Conservation (phyloP, 352 stramenopile species). For the Halophytophthora polymorphica region DNA sequence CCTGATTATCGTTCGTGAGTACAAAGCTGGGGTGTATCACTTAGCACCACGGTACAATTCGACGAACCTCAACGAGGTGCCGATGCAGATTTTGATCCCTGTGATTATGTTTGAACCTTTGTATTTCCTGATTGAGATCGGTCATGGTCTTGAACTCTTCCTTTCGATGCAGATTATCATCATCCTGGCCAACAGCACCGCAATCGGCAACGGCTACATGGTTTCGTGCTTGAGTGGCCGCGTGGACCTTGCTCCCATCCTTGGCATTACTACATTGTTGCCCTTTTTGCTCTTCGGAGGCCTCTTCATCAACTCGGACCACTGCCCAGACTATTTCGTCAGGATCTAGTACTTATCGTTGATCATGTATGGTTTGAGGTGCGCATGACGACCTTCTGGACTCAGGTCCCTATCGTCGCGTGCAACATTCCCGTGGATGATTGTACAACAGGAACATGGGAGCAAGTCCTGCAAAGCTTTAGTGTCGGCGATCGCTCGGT, state of each 20-base stretch:
- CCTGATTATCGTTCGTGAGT: constrained; percentile 29
- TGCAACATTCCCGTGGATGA: constrained; percentile 20
- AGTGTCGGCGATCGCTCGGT: constrained; percentile 20
- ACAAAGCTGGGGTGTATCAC: constrained; percentile 27
- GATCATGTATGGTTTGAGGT: constrained; percentile 37
- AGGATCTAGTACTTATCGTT: constrained; percentile 41
- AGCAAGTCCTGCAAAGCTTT: constrained; percentile 36
- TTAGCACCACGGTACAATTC: constrained; percentile 27
- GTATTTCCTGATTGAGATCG: constrained; percentile 35
- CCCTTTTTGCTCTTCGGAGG: constrained; percentile 40
- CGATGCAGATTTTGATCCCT: constrained; percentile 29
- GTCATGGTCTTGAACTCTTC: constrained; percentile 20
- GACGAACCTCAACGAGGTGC: constrained; percentile 37
- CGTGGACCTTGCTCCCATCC: constrained; percentile 29
- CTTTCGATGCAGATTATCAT: constrained; percentile 26
- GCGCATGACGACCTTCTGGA: constrained; percentile 33
- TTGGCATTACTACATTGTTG: constrained; percentile 28
- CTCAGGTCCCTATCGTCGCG: constrained; percentile 14
- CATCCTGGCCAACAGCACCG: constrained; percentile 28
- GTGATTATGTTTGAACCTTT: constrained; percentile 23
- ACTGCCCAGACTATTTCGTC: constrained; percentile 29
- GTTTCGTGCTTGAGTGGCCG: constrained; percentile 25
- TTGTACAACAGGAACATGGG: constrained; percentile 24
- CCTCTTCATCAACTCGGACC: constrained; percentile 34
- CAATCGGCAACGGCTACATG: constrained; percentile 32